phyloP scores from a whole-genome alignment of 495 filamentous ascomycete species.

The Aspergillus biplanus region DNA sequence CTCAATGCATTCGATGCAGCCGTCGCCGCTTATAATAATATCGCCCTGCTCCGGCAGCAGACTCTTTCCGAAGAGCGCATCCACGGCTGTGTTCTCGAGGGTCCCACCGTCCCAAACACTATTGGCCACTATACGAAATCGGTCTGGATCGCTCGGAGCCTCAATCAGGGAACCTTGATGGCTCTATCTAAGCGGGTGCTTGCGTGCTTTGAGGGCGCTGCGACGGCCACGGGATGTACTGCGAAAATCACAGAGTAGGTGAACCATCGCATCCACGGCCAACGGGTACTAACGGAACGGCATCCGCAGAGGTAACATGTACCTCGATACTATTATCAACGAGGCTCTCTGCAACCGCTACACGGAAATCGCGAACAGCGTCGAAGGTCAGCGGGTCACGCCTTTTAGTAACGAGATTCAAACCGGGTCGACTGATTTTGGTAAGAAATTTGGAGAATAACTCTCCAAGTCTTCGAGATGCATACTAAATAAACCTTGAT shows the following conservation, averaged over 20 bases:
- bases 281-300: background rate
- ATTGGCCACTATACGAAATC: background rate
- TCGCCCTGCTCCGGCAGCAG: background rate
- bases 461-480: background rate
- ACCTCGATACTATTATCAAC: background rate
- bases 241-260: background rate
- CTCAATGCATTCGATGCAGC: background rate
- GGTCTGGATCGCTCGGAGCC: background rate
- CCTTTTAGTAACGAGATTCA: background rate
- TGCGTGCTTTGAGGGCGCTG: background rate
- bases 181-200: background rate
- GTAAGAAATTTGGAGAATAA: background rate
- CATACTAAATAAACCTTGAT: background rate
- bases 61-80: background rate
- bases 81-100: background rate
- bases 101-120: background rate
- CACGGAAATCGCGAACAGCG: background rate
- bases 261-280: background rate
- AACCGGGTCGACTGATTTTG: background rate
- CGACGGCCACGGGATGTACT: background rate
- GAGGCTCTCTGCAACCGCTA: background rate
- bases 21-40: background rate
- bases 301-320: background rate
- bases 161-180: background rate
- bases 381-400: background rate